Base-by-base conservation (phyloP, 306 rosid species). In the Trifolium subterraneum region DNA sequence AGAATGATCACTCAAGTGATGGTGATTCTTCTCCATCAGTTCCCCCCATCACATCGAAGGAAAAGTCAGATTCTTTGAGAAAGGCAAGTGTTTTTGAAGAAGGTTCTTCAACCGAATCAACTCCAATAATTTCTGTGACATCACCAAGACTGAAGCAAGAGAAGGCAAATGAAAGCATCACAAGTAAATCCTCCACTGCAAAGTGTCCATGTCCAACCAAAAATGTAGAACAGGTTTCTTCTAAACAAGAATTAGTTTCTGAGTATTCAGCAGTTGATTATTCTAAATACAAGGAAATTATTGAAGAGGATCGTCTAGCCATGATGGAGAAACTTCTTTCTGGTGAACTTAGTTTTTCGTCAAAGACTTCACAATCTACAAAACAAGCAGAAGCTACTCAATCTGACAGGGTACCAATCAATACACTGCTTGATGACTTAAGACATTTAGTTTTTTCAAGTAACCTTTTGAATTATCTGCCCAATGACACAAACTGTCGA, bases 281-380 rank as follows among this genome's bases (percentile, higher is more conserved):
- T 48, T 48, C 55, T 48, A 48, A 48, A 48, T 48, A 48, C 55
- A 48, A 48, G 20, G 55, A 48, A 48, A 10, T 48, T 48, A 48
- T 48, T 48, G 55, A 48, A 48, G 55, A 48, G 55, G 20, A 48
- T 8, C 55, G 22, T 48, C 19, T 48, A 48, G 55, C 55, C 4
- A 48, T 48, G 55, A 48, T 48, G 54, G 54, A 48, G 54, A 48
- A 48, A 48, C 54, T 48, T 20, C 54, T 48, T 48, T 48, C 54
- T 48, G 55, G 55, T 48, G 55, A 48, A 48, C 10, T 48, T 4
- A 48, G 55, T 48, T 48, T 15, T 48, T 48, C 54, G 7, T 48
- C 55, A 15, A n/a, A 48, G 10, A 48, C 55, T 48, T 48, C 55
- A 48, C 55, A 48, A 48, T 56, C 14, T 9, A 54, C 50, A 44